Percentiles rank a stretch among this genome's conserved stretches.
Conservation (phyloP, 2,329 filamentous ascomycete genomes). For the Colletotrichum abscissum region DNA sequence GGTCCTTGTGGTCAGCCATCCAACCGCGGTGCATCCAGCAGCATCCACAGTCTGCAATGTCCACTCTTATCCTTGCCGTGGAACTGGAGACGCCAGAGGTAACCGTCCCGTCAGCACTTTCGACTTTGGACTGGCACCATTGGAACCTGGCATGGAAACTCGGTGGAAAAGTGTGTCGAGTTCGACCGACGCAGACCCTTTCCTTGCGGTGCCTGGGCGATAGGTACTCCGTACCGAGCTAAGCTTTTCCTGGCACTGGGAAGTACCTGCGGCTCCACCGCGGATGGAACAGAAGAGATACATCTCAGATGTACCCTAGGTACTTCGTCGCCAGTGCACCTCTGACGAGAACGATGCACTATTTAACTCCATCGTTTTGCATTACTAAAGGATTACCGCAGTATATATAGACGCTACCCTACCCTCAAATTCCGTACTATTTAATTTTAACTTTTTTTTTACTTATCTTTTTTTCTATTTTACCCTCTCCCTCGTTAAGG, state of each 20-base stretch:
- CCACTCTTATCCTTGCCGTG: constrained; percentile 1
- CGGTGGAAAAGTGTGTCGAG: background rate
- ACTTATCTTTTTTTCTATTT: no score
- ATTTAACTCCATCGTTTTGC: no score
- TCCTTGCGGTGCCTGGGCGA: constrained; percentile 1
- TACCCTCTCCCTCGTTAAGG: no score
- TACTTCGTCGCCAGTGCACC: background rate
- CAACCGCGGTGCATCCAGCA: constrained; percentile 5
- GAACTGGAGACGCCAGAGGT: background rate
- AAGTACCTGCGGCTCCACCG: constrained; percentile 5
- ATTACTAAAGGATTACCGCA: no score
- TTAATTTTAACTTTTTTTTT: no score
- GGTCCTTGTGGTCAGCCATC: constrained; percentile 18
- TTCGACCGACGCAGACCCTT: background rate
- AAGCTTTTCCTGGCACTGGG: constrained; percentile 20
- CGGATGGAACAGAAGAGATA: constrained; percentile 12
- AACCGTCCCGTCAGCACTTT: background rate
- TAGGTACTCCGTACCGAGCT: constrained; percentile 3
- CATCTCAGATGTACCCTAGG: background rate
- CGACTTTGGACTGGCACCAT: background rate
- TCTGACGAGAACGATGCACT: background rate
- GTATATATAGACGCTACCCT: no score
- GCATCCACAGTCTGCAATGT: constrained; percentile 4
- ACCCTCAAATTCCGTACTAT: no score
- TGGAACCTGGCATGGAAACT: background rate